Evolutionary conservation across 2,329 filamentous ascomycete species (phyloP), one percentile per base, ranked within the genome.

Genomic region (Aspergillus oerlinghausenensis): DNA sequence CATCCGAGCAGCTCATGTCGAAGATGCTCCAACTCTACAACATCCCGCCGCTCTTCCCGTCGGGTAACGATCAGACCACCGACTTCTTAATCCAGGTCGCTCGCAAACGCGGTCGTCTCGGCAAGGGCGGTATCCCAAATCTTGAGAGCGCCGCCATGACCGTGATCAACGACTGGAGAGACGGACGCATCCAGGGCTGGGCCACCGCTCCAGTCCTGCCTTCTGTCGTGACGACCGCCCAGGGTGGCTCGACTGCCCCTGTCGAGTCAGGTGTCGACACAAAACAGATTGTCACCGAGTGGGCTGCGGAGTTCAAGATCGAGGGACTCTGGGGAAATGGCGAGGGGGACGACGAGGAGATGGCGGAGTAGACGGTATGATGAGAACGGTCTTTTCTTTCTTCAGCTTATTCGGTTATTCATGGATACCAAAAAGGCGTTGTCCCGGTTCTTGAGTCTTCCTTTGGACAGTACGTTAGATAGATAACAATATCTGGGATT

Each of bases 41-140:
- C 69, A 83, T 97, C 40, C 88, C 91, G 7, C 84, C 93, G 1
- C 82, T 97, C 19, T 83, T 95, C 68, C 79, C 83, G 1, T 67
- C 81, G 10, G 82, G 86, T 62, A 88, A 88, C 55, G 92, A 97
- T 71, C 77, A 85, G 55, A 94, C 90, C 5, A 95, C 87, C 17
- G 91, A 97, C 73, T 97, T 97, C 78, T 77, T 99, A 38, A 86
- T 97, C 54, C 93, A 99, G 73, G 93, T 99, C 11, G 94, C 94
- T 4, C 85, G 94, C 67, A 97, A 96, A 80, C 84, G 94, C 59
- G 94, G 94, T 53, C 82, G 94, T 56, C 81, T 99, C 17, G 91
- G 93, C 51, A 88, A 89, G 65, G 92, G 93, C 21, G 94, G 94
- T 60, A 83, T 97, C 17, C 94, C 94, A 47, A 99, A 97, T 74